A percentile compares a stretch with the other conserved stretches of the same genome.
phyloP scores from a whole-genome alignment of 2,329 filamentous ascomycete genomes.

The Claviceps sp. region DNA sequence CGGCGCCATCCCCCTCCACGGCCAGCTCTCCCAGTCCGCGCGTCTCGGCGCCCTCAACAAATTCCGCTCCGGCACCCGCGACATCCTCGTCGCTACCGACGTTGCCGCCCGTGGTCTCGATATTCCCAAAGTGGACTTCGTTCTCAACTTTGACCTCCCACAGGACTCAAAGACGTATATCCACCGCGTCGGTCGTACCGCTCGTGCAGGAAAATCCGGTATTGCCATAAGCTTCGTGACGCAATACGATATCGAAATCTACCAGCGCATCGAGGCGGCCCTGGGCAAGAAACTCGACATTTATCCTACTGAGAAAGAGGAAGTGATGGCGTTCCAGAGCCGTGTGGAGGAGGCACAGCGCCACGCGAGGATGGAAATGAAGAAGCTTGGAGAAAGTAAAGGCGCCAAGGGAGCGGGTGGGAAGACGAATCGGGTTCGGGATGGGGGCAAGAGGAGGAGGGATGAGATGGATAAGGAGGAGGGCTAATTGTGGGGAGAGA shows the following conservation, averaged over 20 bases:
- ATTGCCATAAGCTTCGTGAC: slow-evolving; percentile 71
- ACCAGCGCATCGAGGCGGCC: slow-evolving; percentile 67
- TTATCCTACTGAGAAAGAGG: slow-evolving; percentile 60
- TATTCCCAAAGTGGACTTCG: slow-evolving; percentile 80
- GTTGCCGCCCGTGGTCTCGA: slow-evolving; percentile 88
- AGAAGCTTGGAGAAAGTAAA: slow-evolving; percentile 58
- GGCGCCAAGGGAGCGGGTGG: slow-evolving; percentile 37
- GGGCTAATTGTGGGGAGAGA: slow-evolving; percentile 20
- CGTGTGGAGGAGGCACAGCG: slow-evolving; percentile 76
- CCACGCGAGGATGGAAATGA: slow-evolving; percentile 68
- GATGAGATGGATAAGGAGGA: slow-evolving; percentile 68
- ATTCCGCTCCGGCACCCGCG: slow-evolving; percentile 65
- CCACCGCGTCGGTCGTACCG: slow-evolving; percentile 78
- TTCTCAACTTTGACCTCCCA: slow-evolving; percentile 76
- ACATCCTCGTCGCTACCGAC: slow-evolving; percentile 86
- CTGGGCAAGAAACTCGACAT: slow-evolving; percentile 63
- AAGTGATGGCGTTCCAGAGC: slow-evolving; percentile 68
- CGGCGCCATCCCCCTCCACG: slow-evolving; percentile 82
- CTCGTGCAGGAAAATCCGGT: slow-evolving; percentile 73
- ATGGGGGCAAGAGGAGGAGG: slow-evolving; percentile 24
- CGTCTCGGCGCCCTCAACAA: slow-evolving; percentile 82
- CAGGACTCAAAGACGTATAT: slow-evolving; percentile 83
- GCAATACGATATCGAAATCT: slow-evolving; percentile 78
- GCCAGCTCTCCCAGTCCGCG: slow-evolving; percentile 76
- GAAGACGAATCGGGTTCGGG: slow-evolving; percentile 25